Evolutionary conservation across 768 basidiomycete genomes (phyloP).

Genomic region (Russula olivacea): DNA sequence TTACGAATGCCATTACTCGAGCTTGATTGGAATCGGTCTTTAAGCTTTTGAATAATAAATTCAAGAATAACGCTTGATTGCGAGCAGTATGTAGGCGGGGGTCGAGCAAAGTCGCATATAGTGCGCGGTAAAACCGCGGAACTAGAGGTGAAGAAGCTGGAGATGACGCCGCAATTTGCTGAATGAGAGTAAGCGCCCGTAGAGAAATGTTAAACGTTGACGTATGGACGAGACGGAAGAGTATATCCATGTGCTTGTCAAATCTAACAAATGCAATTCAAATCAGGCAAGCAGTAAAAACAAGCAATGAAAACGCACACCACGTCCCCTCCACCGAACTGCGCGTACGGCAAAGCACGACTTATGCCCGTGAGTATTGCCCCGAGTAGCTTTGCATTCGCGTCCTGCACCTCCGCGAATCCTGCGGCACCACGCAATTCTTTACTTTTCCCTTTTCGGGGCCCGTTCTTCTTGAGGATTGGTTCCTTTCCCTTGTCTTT

Average conservation of each 20-base stretch:
- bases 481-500: constrained; percentile 13
- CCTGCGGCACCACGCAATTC: constrained; percentile 55
- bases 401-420: constrained; percentile 70
- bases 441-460: constrained; percentile 33
- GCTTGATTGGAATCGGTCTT: constrained; percentile 1
- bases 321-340: constrained; percentile 59
- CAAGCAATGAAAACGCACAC: constrained; percentile 41
- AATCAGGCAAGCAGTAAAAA: neutral
- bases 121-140: constrained; percentile 70
- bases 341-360: constrained; percentile 89
- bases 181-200: constrained; percentile 84
- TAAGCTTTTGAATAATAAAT: constrained; percentile 70
- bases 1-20: constrained; percentile 8
- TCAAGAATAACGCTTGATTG: constrained; percentile 97
- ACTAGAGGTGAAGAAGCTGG: constrained; percentile 41
- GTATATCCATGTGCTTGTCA: constrained; percentile 80
- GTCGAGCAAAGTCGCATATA: constrained; percentile 89
- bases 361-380: constrained; percentile 93
- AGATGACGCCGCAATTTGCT: constrained; percentile 66
- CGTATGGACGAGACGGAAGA: constrained; percentile 91
- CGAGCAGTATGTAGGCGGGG: constrained; percentile 70
- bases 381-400: constrained; percentile 75
- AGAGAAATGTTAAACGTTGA: constrained; percentile 97
- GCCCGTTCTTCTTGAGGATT: constrained; percentile 27
- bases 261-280: constrained; percentile 44